Conservation (phyloP, 805 yeast species). For the Candida boleticola region DNA sequence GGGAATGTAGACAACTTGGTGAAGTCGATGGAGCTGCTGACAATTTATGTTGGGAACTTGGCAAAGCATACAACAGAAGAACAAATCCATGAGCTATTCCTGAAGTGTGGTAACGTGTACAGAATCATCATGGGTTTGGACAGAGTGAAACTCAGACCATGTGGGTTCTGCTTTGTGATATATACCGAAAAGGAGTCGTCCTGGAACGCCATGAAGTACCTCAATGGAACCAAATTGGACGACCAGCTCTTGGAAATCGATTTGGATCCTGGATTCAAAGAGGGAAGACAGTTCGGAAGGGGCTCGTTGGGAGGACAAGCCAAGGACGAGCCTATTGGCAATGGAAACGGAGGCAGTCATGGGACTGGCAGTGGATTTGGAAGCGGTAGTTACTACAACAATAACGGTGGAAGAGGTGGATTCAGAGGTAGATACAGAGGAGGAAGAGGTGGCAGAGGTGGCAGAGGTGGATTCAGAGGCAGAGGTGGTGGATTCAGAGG, state of each 20-base stretch:
- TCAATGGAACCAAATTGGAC: slow-evolving; percentile 80
- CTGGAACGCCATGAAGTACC: slow-evolving; percentile 75
- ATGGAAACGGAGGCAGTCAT: slow-evolving; percentile 8
- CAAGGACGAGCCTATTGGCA: slow-evolving; percentile 24
- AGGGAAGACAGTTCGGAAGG: slow-evolving; percentile 94
- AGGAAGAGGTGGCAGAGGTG: slow-evolving; percentile 34
- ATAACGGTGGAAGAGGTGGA: slow-evolving; percentile 40
- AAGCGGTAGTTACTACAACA: slow-evolving; percentile 19
- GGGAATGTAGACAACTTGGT: slow-evolving; percentile 59
- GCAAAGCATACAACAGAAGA: slow-evolving; percentile 93
- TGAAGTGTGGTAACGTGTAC: slow-evolving; percentile 75
- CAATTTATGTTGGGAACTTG: slow-evolving; percentile 89
- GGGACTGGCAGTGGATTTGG: slow-evolving; percentile 20
- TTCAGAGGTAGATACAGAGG: slow-evolving; percentile 47
- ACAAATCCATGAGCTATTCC: slow-evolving; percentile 83
- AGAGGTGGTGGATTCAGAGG: slow-evolving; percentile 20
- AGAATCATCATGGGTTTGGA: slow-evolving; percentile 94
- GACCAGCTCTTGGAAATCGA: slow-evolving; percentile 82
- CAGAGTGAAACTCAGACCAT: slow-evolving; percentile 85
- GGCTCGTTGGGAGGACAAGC: slow-evolving; percentile 93
- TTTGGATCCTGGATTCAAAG: slow-evolving; percentile 92
- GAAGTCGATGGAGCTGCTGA: slow-evolving; percentile 61
- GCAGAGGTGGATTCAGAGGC: slow-evolving; percentile 29
- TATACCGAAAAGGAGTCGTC: slow-evolving; percentile 70
- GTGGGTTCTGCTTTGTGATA: slow-evolving; percentile 94